Evolutionary conservation across 371 early-diverging fungal species (phyloP), one percentile per base, ranked within the genome.

Genomic region (Synchytrium microbalum): DNA sequence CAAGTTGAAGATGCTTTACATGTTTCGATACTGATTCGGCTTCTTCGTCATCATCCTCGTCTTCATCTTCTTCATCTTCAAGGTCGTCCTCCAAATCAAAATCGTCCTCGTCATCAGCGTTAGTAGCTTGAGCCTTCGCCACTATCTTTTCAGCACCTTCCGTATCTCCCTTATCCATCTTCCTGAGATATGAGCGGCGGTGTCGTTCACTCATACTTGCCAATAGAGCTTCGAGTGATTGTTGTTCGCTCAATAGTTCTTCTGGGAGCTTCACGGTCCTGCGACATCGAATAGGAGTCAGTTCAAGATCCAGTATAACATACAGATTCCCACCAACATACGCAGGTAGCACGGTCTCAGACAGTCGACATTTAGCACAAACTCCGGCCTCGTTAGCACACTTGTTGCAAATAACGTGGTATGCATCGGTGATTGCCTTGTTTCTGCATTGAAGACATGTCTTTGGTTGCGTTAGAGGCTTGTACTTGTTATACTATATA

Each of bases 331-430:
- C n/a, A n/a, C n/a, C n/a, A n/a, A n/a, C n/a, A n/a, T n/a, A n/a
- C n/a, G n/a, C n/a, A 13, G 53, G 62, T 33, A 88, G 70, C 53
- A 93, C 88, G 54, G 91, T 87, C 32, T 82, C 78, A 14, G 74
- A 71, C 70, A 89, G 85, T 66, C 85, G 78, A 75, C 96, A 98
- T 74, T 96, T 96, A 10, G 95, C 96, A 66, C 96, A 98, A 28
- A 93, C 92, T 54, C 84, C 81, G 73, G 87, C 88, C 13, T 70
- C 72, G 54, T 67, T 65, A 1, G 95, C 92, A 68, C 98, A 98
- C 53, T 80, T 81, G 69, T 86, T 81, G 78, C 98, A 98, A 14
- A 95, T 73, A 25, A 93, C 88, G 77, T 96, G 98, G 78, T 98
- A 98, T 2, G 96, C 95, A 65, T 93, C 92, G 66, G 84, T 90